Percentiles rank a stretch among this genome's conserved stretches.
These are phyloP conservation scores for Pyracantha coccinea DNA, from an alignment of 331 rosid species.

Conservation along the genomic window DNA sequence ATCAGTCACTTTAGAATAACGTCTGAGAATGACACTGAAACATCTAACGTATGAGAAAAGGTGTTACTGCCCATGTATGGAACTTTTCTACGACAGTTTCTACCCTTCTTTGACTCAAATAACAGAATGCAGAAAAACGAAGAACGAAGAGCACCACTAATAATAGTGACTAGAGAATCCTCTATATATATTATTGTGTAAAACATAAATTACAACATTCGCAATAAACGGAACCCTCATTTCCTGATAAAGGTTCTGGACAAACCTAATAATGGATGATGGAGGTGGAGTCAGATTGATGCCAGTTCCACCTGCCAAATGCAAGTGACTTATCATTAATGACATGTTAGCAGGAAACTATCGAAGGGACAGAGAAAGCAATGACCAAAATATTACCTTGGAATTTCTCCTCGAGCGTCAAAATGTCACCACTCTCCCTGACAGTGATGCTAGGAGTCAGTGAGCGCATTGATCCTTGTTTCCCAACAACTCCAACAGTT, in stretches of 20 bases:
- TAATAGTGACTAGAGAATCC: too few relatives aligned
- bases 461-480: constrained; percentile 70
- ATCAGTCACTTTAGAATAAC: too few relatives aligned
- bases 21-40: too few relatives aligned
- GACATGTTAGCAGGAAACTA: neutral
- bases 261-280: constrained; percentile 69
- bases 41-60: too few relatives aligned
- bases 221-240: neutral
- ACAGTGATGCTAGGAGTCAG: constrained; percentile 89
- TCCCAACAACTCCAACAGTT: constrained; percentile 86
- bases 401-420: constrained; percentile 92
- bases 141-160: too few relatives aligned
- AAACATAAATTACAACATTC: neutral
- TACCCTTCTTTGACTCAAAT: too few relatives aligned
- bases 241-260: neutral
- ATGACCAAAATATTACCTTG: constrained; percentile 48
- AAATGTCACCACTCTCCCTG: constrained; percentile 85
- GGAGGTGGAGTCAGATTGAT: constrained; percentile 99
- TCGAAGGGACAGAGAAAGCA: neutral
- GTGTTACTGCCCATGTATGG: too few relatives aligned
- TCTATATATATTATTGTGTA: neutral
- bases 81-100: too few relatives aligned
- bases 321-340: neutral
- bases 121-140: too few relatives aligned
- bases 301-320: constrained; percentile 85